Percentiles rank a stretch among this genome's conserved stretches.
phyloP scores from a whole-genome alignment of 495 filamentous ascomycete species.

The Penicillium roqueforti region DNA sequence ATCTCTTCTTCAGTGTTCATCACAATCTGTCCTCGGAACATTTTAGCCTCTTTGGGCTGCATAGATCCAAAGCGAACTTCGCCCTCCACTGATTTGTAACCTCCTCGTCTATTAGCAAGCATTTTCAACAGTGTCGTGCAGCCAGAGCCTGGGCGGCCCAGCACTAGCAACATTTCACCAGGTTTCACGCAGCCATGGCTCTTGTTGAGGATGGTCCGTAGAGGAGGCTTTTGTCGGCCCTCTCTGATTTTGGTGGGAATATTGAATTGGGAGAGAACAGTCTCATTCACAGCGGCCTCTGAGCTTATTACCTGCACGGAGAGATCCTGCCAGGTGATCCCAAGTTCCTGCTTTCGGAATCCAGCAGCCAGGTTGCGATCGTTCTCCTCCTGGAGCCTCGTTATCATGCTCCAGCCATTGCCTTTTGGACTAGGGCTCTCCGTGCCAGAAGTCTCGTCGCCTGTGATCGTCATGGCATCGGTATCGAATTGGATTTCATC shows the following conservation, averaged over 20 bases:
- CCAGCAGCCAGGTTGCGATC: conserved; percentile 45
- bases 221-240: conserved; percentile 32
- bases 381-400: conserved; percentile 40
- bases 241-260: conserved; percentile 40
- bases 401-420: conserved; percentile 46
- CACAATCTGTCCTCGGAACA: conserved; percentile 68
- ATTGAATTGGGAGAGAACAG: conserved; percentile 55
- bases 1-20: conserved; percentile 68
- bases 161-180: conserved; percentile 45
- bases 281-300: conserved; percentile 48
- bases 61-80: conserved; percentile 59
- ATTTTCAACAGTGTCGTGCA: conserved; percentile 56
- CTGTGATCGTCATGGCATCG: conserved; percentile 26
- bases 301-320: conserved; percentile 40
- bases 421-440: conserved; percentile 16
- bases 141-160: conserved; percentile 44
- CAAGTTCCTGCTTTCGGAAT: conserved; percentile 46
- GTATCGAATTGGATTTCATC: conserved; percentile 25
- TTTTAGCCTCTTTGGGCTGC: conserved; percentile 49
- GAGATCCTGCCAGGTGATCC: conserved; percentile 54
- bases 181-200: conserved; percentile 52
- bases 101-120: conserved; percentile 58
- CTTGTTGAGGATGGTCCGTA: conserved; percentile 37
- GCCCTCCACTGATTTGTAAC: conserved; percentile 51
- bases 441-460: conserved; percentile 22